Conservation (phyloP, 306 rosid species). For the Begonia fuchsioides region DNA sequence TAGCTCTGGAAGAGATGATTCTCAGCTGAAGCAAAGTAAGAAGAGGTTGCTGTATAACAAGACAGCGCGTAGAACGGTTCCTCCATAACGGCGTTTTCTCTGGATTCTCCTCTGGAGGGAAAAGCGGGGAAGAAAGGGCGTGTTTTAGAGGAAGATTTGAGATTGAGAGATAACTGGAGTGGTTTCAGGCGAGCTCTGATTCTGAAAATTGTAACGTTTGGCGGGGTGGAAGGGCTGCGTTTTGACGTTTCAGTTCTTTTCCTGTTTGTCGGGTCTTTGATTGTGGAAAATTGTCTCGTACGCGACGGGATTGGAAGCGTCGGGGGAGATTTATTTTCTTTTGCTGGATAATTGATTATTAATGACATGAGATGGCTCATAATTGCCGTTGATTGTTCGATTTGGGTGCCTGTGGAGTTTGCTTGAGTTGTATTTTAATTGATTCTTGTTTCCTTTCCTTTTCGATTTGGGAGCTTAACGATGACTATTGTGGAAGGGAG, state of each 20-base stretch:
- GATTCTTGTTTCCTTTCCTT: conserved; percentile 12
- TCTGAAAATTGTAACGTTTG: conserved; percentile 26
- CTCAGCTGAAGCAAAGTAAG: conserved; percentile 8
- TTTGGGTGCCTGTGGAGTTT: background rate
- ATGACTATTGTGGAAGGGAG: conserved; percentile 61
- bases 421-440: conserved; percentile 1
- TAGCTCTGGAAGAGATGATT: background rate
- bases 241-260: conserved; percentile 17
- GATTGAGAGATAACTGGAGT: conserved; percentile 5
- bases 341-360: background rate
- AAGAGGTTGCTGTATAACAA: conserved; percentile 25
- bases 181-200: conserved; percentile 13
- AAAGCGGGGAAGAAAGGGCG: conserved; percentile 8
- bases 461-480: conserved; percentile 24
- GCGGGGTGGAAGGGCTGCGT: conserved; percentile 5
- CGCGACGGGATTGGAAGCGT: conserved; percentile 14
- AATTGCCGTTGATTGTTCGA: conserved; percentile 6
- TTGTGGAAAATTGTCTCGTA: conserved; percentile 6
- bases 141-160: conserved; percentile 5
- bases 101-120: conserved; percentile 6
- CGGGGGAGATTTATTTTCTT: conserved; percentile 9
- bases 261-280: background rate
- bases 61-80: conserved; percentile 30
- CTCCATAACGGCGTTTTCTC: conserved; percentile 36
- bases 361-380: background rate